Evolutionary conservation across 2,329 filamentous ascomycete species (phyloP).

Genomic region (Cryphonectria japonica): DNA sequence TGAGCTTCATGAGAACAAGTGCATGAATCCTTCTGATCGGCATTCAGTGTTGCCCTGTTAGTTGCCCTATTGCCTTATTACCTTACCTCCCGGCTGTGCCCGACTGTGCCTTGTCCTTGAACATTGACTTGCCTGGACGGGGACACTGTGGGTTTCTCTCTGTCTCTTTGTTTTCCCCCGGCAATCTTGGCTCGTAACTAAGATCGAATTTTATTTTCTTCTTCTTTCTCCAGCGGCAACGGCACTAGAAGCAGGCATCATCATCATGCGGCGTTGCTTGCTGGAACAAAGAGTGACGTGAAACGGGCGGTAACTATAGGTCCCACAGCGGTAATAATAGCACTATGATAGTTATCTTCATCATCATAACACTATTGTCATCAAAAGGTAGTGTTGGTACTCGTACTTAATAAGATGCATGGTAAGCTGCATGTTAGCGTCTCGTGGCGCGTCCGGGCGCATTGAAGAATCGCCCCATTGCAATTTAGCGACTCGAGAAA

Average conservation of each 20-base stretch:
- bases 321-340: too few species aligned
- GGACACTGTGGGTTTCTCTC: too few species aligned
- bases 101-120: background rate
- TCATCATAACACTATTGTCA: background rate
- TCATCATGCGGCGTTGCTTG: too few species aligned
- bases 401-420: background rate
- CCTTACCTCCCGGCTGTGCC: too few species aligned
- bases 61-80: background rate
- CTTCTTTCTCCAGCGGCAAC: too few species aligned
- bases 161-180: too few species aligned
- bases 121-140: background rate
- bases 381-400: background rate
- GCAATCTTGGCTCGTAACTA: too few species aligned
- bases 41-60: background rate
- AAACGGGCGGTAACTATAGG: too few species aligned
- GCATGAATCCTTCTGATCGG: background rate
- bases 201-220: too few species aligned
- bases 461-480: background rate
- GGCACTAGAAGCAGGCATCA: too few species aligned
- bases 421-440: background rate
- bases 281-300: too few species aligned
- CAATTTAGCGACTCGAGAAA: background rate
- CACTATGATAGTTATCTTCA: background rate
- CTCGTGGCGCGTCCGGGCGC: background rate
- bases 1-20: background rate